Evolutionary conservation across 2,329 filamentous ascomycete species (phyloP), one percentile per base, ranked within the genome.

Genomic region (Polytolypa hystricis): DNA sequence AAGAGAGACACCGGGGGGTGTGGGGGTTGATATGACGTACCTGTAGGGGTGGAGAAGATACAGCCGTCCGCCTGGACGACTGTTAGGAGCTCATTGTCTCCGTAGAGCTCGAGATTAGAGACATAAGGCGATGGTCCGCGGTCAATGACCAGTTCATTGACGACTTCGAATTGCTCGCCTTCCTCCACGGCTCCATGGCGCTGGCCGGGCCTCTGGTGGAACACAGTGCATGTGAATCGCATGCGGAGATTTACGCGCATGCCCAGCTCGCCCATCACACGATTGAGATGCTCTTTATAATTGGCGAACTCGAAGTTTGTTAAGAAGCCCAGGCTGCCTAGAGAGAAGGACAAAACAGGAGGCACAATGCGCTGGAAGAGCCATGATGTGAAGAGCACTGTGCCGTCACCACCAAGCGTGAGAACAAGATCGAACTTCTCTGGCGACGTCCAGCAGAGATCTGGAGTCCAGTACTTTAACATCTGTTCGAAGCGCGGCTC

Each of bases 231-330:
- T 11, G 91, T 98, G 60, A 98, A 98, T 43, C 91, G 83, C 91
- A 98, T 98, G 47, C 91, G 85, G 48, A 98, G 70, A 54, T 94
- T 96, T 42, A 96, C 89, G 37, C 89, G 81, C 89, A 98, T 96
- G 38, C 91, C 91, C 2, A 82, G 77, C 39, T 93, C 84, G 42
- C 86, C 86, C 86, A 98, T 93, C 48, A 96, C 75, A 37, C 78
- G 79, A 60, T 84, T 81, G 21, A 98, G 73, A 52, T 93, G 84
- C 41, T 82, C 71, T 61, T 85, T 86, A 68, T 94, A 95, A 49
- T 80, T 74, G 43, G 84, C 77, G 54, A 91, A 98, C 56, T 96
- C 87, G 56, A 96, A 96, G 55, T 95, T 96, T 10, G 91, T 96
- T 43, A 98, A 66, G 53, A 98, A 98, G 0, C 91, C 91, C 2